Percentiles rank a stretch among this genome's conserved stretches.
phyloP scores from a whole-genome alignment of 2,329 filamentous ascomycete genomes.

The Daldinia eschscholtzii region DNA sequence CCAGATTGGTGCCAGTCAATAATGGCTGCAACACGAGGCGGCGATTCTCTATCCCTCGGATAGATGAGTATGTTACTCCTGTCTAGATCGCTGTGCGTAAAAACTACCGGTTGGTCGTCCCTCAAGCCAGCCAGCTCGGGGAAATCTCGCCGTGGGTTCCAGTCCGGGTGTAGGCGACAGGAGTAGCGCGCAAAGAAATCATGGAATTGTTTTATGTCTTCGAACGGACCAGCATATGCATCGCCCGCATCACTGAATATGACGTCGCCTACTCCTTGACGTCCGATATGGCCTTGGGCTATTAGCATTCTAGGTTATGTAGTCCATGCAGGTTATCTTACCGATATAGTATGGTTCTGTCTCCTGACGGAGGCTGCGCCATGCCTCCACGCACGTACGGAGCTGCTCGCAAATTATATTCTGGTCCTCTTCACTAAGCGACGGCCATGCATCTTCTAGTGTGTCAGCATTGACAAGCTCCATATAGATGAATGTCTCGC shows the following conservation, averaged over 20 bases:
- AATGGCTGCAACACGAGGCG: slow-evolving; percentile 32
- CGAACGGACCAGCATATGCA: slow-evolving; percentile 32
- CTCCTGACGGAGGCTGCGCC: slow-evolving; percentile 34
- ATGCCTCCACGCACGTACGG: slow-evolving; percentile 26
- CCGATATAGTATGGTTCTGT: slow-evolving; percentile 30
- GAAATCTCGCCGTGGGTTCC: slow-evolving; percentile 28
- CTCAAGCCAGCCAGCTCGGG: slow-evolving; percentile 33
- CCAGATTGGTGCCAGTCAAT: slow-evolving; percentile 42
- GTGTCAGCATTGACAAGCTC: slow-evolving; percentile 31
- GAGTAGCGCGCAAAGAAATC: slow-evolving; percentile 34
- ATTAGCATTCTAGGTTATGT: slow-evolving; percentile 18
- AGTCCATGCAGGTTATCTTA: slow-evolving; percentile 11
- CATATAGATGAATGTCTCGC: slow-evolving; percentile 41
- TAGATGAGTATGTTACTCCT: slow-evolving; percentile 35
- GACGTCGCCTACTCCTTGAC: slow-evolving; percentile 37
- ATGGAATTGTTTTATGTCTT: slow-evolving; percentile 34
- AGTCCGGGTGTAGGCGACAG: slow-evolving; percentile 17
- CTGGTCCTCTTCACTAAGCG: slow-evolving; percentile 27
- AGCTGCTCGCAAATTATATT: slow-evolving; percentile 30
- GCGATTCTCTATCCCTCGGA: slow-evolving; percentile 14
- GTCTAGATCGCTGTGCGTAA: slow-evolving; percentile 36
- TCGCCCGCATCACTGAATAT: slow-evolving; percentile 33
- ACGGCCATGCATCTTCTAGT: slow-evolving; percentile 32
- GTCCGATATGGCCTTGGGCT: slow-evolving; percentile 36
- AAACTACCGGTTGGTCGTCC: slow-evolving; percentile 34